Evolutionary conservation across 306 rosid genomes (phyloP), one percentile per base, ranked within the genome.

Genomic region (Herpetospermum pedunculosum): DNA sequence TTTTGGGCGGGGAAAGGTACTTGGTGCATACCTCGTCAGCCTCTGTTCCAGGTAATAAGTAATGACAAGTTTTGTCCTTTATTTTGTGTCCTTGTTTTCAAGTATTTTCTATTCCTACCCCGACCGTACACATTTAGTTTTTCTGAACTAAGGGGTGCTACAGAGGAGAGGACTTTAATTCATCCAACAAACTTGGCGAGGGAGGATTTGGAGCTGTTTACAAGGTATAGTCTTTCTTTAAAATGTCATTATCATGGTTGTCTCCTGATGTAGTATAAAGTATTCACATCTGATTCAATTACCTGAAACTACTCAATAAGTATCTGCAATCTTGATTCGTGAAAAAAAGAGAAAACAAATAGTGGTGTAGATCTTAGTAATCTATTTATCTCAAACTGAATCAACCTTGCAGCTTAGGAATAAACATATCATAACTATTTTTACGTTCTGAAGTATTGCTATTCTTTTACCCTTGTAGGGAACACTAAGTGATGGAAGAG

Each of bases 1-100:
- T 84, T 89, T 76, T 89, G 96, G 97, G 96, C 94, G 19, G 97
- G 97, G 48, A 92, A 92, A 77, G 97, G 97, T 44, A 89, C 93
- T 55, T 89, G 96, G 43, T 89, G 96, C 75, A 76, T 88, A 53
- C 96, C 94, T 54, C 5, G 0, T 13, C 88, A 73, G 69, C 98
- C 77, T 65, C 85, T 74, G 75, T 92, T 83, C 90, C 96, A 81
- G 88, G 97, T 92, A 82, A 83, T 53, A 68, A 75, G 30, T 6
- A 4, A n/a, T 70, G 68, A 35, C 43, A 47, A 29, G 43, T 77
- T 16, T 59, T 35, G 50, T 75, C 44, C 13, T 77, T 78, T 47
- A 52, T 71, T 25, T 16, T 38, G 10, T 14, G 18, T 40, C 8
- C 30, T 53, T 68, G 7, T 68, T 83, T 25, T 74, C 29, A 23